Evolutionary conservation across 1,284 basidiomycete genomes (phyloP).

Genomic region (Wolfiporia cocos): DNA sequence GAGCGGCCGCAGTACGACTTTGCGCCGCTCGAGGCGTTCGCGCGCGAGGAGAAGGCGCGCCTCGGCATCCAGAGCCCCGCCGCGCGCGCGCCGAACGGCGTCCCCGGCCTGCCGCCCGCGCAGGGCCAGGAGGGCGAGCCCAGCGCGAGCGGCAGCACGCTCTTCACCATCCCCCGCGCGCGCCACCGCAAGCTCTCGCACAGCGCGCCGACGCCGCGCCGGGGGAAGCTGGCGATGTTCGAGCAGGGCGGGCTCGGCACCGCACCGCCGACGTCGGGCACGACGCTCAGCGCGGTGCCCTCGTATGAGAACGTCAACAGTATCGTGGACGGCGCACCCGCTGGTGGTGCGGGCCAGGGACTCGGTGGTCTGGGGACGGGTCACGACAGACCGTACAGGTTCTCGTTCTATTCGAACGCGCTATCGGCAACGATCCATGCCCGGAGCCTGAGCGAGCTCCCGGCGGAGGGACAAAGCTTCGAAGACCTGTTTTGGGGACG

Average conservation of each 20-base stretch:
- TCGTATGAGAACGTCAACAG: constrained; percentile 27
- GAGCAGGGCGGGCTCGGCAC: constrained; percentile 60
- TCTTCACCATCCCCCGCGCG: constrained; percentile 30
- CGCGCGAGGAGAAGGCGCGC: constrained; percentile 59
- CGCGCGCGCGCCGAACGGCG: constrained; percentile 4
- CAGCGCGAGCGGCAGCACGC: constrained; percentile 4
- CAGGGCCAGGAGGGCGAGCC: constrained; percentile 7
- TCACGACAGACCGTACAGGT: constrained; percentile 90
- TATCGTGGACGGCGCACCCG: constrained; percentile 6
- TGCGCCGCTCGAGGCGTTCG: constrained; percentile 75
- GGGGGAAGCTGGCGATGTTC: constrained; percentile 88
- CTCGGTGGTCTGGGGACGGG: constrained; percentile 30
- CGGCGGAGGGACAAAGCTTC: constrained; percentile 90
- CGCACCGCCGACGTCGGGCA: constrained; percentile 33
- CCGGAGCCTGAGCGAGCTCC: constrained; percentile 87
- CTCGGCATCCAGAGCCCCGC: constrained; percentile 44
- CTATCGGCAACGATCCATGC: constrained; percentile 94
- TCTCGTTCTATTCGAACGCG: constrained; percentile 97
- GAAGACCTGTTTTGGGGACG: constrained; percentile 79
- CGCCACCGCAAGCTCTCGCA: constrained; percentile 83
- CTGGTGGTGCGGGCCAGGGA: constrained; percentile 4
- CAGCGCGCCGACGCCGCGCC: constrained; percentile 56
- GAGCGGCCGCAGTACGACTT: constrained; percentile 63
- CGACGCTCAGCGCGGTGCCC: constrained; percentile 27
- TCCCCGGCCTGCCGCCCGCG: constrained; percentile 12